These are phyloP conservation scores for Scedosporium apiospermum DNA, from an alignment of 2,329 filamentous ascomycete genomes.

Conservation along the genomic window DNA sequence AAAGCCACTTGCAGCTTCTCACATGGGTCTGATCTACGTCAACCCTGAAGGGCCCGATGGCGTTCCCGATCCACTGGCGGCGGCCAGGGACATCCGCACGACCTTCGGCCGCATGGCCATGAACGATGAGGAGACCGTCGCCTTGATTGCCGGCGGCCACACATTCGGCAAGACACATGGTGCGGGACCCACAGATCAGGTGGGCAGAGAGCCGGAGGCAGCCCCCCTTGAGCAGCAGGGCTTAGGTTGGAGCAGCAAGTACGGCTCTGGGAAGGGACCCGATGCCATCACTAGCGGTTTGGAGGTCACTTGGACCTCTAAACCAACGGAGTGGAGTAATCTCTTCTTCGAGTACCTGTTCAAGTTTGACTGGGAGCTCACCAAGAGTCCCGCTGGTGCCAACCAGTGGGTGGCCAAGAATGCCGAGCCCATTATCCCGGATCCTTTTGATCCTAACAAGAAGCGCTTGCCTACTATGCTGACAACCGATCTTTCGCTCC, in stretches of 20 bases:
- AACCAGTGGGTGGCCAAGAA: conserved; percentile 71
- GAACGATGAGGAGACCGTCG: conserved; percentile 75
- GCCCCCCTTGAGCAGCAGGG: conserved; percentile 58
- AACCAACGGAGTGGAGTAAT: conserved; percentile 68
- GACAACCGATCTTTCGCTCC: conserved; percentile 64
- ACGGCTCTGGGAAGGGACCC: conserved; percentile 57
- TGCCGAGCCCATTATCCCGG: conserved; percentile 56
- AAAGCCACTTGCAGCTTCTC: conserved; percentile 53
- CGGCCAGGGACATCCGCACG: conserved; percentile 61
- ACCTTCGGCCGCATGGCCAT: conserved; percentile 76
- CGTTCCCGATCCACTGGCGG: conserved; percentile 57
- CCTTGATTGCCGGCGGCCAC: conserved; percentile 70
- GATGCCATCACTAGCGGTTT: conserved; percentile 68
- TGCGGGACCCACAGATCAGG: conserved; percentile 52
- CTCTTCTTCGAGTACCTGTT: conserved; percentile 67
- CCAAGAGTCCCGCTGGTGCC: conserved; percentile 66
- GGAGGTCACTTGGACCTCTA: conserved; percentile 72
- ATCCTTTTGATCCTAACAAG: conserved; percentile 59
- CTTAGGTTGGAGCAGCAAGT: conserved; percentile 61
- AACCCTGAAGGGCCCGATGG: conserved; percentile 73
- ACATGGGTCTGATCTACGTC: conserved; percentile 72
- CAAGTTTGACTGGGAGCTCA: conserved; percentile 68
- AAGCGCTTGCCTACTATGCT: conserved; percentile 71
- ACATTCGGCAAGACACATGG: conserved; percentile 76
- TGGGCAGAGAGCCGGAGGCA: conserved; percentile 58